Evolutionary conservation across 2,329 filamentous ascomycete genomes (phyloP).

Genomic region (Fusarium sp.): DNA sequence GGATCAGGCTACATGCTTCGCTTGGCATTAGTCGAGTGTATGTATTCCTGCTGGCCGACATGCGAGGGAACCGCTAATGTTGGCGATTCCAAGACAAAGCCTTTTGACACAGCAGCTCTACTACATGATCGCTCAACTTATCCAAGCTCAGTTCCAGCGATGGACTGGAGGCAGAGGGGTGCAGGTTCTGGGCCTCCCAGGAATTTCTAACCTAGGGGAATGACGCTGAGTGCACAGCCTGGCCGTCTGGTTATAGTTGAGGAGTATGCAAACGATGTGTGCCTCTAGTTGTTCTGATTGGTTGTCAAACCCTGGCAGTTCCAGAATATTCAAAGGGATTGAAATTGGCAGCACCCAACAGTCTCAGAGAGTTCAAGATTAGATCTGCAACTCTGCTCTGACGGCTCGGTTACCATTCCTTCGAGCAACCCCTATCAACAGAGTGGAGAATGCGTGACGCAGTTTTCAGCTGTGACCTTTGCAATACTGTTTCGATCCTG

Average conservation of each 20-base stretch:
- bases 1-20: not conserved
- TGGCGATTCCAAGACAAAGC: not conserved
- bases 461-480: slow-evolving; percentile 31
- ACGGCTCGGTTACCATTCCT: slow-evolving; percentile 38
- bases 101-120: not conserved
- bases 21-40: not conserved
- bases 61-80: not conserved
- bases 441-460: slow-evolving; percentile 9
- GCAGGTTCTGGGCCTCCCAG: not conserved
- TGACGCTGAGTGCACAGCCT: not conserved
- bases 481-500: slow-evolving; percentile 18
- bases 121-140: not conserved
- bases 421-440: slow-evolving; percentile 16
- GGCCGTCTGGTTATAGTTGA: not conserved
- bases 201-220: not conserved
- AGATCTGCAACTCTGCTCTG: slow-evolving; percentile 37
- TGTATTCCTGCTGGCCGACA: not conserved
- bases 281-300: slow-evolving; percentile 9
- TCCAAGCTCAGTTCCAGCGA: not conserved
- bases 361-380: slow-evolving; percentile 21
- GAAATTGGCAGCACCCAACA: not conserved
- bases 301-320: slow-evolving; percentile 3
- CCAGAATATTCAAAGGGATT: not conserved
- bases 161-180: not conserved
- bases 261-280: not conserved